Percentiles rank a stretch among this genome's conserved stretches.
These are phyloP conservation scores for Plantago major DNA, from an alignment of 257 asterid species.

Conservation along the genomic window DNA sequence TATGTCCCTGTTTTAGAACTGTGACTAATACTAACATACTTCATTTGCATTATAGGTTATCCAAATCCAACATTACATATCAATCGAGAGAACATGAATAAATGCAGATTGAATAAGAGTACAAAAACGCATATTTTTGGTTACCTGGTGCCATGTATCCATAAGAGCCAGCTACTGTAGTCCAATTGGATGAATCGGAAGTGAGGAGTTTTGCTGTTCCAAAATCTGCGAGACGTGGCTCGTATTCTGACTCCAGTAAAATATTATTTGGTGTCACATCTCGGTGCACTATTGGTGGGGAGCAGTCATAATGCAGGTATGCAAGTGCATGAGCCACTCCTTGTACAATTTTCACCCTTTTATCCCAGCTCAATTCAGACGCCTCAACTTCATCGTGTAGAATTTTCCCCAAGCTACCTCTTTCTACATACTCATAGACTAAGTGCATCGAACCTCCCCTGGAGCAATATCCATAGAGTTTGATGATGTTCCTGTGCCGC, in stretches of 20 bases:
- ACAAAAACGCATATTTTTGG: conserved; percentile 5
- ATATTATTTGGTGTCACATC: conserved; percentile 72
- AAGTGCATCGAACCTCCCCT: conserved; percentile 65
- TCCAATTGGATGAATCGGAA: conserved; percentile 66
- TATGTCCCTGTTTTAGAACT: too few species aligned
- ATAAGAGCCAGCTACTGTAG: conserved; percentile 79
- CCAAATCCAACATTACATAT: too few species aligned
- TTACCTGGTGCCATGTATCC: conserved; percentile 99
- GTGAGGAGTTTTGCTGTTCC: conserved; percentile 75
- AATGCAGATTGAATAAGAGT: background rate
- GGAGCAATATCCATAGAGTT: conserved; percentile 82
- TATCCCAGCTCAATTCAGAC: conserved; percentile 51
- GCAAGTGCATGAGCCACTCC: conserved; percentile 95
- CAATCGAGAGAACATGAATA: too few species aligned
- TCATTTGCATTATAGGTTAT: too few species aligned
- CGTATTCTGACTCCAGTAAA: conserved; percentile 63
- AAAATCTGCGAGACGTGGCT: conserved; percentile 81
- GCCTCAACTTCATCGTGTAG: conserved; percentile 46
- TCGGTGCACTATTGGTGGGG: conserved; percentile 79
- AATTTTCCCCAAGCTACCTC: conserved; percentile 64
- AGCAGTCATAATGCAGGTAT: conserved; percentile 89
- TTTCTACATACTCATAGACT: conserved; percentile 81
- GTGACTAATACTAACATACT: too few species aligned
- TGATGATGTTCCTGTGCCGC: conserved; percentile 84
- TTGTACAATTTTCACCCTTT: conserved; percentile 59